Evolutionary conservation across 441 rosid genomes (phyloP), one percentile per base, ranked within the genome.

Genomic region (Aquilaria agallochum): DNA sequence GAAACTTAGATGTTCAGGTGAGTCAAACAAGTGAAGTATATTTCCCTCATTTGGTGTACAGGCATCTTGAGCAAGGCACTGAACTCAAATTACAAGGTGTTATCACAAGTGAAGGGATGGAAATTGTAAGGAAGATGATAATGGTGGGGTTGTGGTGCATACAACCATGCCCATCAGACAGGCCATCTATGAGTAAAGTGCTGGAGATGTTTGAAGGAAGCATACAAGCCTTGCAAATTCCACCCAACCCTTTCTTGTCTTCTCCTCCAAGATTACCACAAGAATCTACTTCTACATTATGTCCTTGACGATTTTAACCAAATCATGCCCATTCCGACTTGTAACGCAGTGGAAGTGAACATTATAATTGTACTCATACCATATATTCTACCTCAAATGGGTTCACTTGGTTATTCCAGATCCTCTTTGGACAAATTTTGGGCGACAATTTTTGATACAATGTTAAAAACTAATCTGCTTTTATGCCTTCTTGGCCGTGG

Each of bases 91-190:
- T 58, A 53, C 54, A 27, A 0, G 68, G 54, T 13, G 51, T 2
- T 0, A 11, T 15, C 9, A 64, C 42, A 2, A 32, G 2, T 40
- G 63, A 74, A 31, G 79, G 71, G 49, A 36, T 49, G 52, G 79
- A 77, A 11, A 72, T 67, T 20, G 70, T 50, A 2, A 79, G 61
- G 64, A 76, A 65, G 72, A 74, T 84, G 71, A 56, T 73, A 14
- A 11, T 78, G 9, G 76, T 78, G 53, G 83, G 83, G 11, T 36
- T 80, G 13, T 78, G 91, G 85, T 85, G 88, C 66, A 69, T 73
- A 40, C 80, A 74, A 34, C 50, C 66, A 2, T 40, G 42, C 33
- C 83, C 91, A n/a, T 47, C 11, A 0, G 68, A 78, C 31, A 75
- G 86, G 42, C 84, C 87, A 32, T 15, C 85, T 5, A 81, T 81